Evolutionary conservation across 2,329 filamentous ascomycete genomes (phyloP).

Genomic region (Aspergillus sergii): DNA sequence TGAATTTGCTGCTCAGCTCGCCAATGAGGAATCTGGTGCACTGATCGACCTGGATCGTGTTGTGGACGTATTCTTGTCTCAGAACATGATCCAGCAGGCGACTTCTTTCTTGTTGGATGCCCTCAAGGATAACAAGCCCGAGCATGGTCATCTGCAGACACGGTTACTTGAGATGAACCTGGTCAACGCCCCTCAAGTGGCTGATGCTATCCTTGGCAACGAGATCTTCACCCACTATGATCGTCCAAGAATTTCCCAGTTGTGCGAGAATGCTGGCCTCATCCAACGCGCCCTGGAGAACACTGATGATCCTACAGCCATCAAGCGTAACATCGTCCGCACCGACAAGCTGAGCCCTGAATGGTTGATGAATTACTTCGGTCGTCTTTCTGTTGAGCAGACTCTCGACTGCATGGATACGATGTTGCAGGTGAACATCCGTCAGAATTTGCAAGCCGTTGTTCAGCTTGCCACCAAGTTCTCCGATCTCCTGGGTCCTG

Average conservation of each 20-base stretch:
- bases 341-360: constrained; percentile 86
- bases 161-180: constrained; percentile 97
- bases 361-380: constrained; percentile 91
- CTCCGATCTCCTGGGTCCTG: constrained; percentile 89
- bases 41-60: constrained; percentile 92
- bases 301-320: constrained; percentile 83
- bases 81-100: constrained; percentile 96
- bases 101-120: constrained; percentile 98
- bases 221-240: constrained; percentile 99
- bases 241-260: constrained; percentile 79
- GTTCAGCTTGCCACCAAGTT: constrained; percentile 97
- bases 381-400: constrained; percentile 91
- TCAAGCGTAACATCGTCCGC: constrained; percentile 87
- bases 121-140: constrained; percentile 89
- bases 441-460: constrained; percentile 92
- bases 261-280: constrained; percentile 92
- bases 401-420: constrained; percentile 91
- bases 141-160: constrained; percentile 92
- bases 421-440: constrained; percentile 96
- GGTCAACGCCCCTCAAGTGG: constrained; percentile 93
- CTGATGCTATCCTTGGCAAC: constrained; percentile 95
- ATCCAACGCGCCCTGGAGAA: constrained; percentile 87
- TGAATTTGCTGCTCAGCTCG: constrained; percentile 91
- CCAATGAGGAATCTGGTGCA: constrained; percentile 83
- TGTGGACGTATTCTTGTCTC: constrained; percentile 96